A percentile compares a stretch with the other conserved stretches of the same genome.
Evolutionary conservation across 305 asterid genomes (phyloP).

Genomic region (Ilex paraguariensis): DNA sequence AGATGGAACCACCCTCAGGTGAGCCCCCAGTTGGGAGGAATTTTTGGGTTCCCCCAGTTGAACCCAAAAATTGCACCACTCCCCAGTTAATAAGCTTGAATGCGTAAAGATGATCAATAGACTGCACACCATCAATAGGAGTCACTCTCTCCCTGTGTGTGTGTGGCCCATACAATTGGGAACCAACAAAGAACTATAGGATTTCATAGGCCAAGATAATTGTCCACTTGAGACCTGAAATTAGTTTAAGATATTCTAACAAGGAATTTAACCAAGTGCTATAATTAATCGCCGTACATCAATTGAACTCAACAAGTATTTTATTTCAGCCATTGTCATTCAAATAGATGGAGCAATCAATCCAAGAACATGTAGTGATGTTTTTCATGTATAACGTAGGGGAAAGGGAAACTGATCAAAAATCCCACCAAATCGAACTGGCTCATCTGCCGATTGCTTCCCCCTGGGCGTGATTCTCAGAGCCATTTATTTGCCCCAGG

Average conservation of each 20-base stretch:
- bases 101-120: constrained; percentile 32
- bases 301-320: too few relatives aligned
- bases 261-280: too few relatives aligned
- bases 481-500: constrained; percentile 17
- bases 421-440: not conserved
- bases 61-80: too few relatives aligned
- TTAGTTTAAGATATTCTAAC: too few relatives aligned
- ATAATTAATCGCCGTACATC: too few relatives aligned
- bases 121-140: constrained; percentile 40
- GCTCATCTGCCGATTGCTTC: not conserved
- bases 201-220: too few relatives aligned
- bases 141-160: too few relatives aligned
- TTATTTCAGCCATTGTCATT: not conserved
- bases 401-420: not conserved
- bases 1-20: constrained; percentile 52
- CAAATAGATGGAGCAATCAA: not conserved
- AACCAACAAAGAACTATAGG: too few relatives aligned
- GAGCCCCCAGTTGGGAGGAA: constrained; percentile 28
- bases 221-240: too few relatives aligned
- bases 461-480: constrained; percentile 16
- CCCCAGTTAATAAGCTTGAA: constrained; percentile 6
- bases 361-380: not conserved
- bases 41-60: too few relatives aligned
- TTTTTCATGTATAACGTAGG: not conserved
- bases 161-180: too few relatives aligned